Evolutionary conservation across 2,329 filamentous ascomycete genomes (phyloP), one percentile per base, ranked within the genome.

Genomic region (Claviceps sorghi): DNA sequence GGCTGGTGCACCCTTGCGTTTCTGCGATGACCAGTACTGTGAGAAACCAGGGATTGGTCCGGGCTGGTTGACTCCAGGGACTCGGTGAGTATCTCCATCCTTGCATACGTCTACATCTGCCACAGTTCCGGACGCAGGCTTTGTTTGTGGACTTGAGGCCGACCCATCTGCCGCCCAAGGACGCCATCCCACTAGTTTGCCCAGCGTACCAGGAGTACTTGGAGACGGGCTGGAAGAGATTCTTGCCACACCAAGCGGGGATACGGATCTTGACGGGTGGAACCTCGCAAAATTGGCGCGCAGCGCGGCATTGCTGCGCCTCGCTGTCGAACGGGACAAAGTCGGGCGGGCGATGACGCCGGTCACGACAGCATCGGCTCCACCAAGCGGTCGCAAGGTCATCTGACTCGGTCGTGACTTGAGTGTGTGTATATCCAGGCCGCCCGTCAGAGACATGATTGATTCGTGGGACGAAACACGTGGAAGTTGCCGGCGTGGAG

Each of bases 371-470:
- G 77, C 78, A 38, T 77, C 78, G 41, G 73, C 72, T 53, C 72
- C 72, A 53, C 76, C 79, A 26, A 78, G 68, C 34, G 73, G 71
- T 49, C 75, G 64, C 55, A 80, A 62, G 22, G 83, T 79, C 54
- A 93, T 76, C 60, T 94, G 87, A 36, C 85, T 87, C 0, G 88
- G 87, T 4, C 86, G 79, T 1, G 77, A 76, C 60, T 84, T 83
- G 4, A 94, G 74, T 0, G 86, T 89, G 64, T 95, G 89, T 49
- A 95, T 94, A 63, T 96, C 91, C 65, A 95, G 83, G 2, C 89
- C 89, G 4, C 88, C 89, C 0, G 83, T 80, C 1, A 95, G 77
- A 0, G 90, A 96, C 58, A 96, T 78, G 55, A 96, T 83, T 19
- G 88, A 95, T 64, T 96, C 90, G 59, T 95, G 88, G 1, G 90